Evolutionary conservation across 1,284 basidiomycete species (phyloP).

Genomic region (Cutaneotrichosporon dermatis): DNA sequence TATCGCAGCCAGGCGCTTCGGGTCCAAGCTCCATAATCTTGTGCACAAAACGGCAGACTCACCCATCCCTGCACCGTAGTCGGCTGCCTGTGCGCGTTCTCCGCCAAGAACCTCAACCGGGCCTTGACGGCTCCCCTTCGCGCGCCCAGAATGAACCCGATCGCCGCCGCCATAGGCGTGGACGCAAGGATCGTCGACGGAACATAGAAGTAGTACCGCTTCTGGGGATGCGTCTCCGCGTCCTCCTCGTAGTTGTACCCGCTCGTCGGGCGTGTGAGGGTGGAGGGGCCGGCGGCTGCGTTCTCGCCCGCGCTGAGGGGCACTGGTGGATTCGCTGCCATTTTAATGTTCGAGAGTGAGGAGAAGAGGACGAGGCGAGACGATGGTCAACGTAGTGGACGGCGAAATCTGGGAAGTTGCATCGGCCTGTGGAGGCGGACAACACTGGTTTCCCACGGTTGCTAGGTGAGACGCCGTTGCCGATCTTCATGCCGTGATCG

Average conservation of each 20-base stretch:
- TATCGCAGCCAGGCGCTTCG: no score
- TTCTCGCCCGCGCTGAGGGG: background rate
- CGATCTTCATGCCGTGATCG: no score
- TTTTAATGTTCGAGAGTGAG: no score
- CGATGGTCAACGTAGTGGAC: no score
- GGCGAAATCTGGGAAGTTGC: no score
- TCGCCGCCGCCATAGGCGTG: conserved; percentile 32
- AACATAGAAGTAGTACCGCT: conserved; percentile 11
- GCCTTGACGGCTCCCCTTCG: conserved; percentile 40
- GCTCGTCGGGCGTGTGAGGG: background rate
- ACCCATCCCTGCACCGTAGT: conserved; percentile 49
- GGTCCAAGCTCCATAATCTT: no score
- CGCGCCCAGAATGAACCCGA: conserved; percentile 44
- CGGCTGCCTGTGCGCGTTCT: conserved; percentile 48
- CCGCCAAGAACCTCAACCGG: conserved; percentile 44
- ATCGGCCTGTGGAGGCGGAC: no score
- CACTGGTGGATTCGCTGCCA: no score
- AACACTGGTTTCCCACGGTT: no score
- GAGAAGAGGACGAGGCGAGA: no score
- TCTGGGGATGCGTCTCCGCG: background rate
- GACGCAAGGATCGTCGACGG: conserved; percentile 39
- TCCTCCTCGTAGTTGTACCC: conserved; percentile 6
- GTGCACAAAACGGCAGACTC: conserved; percentile 6
- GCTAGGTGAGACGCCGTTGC: no score
- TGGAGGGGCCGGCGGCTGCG: background rate